Conservation (phyloP, 169 alveolate species). For the Prorocentrum cordatum region DNA sequence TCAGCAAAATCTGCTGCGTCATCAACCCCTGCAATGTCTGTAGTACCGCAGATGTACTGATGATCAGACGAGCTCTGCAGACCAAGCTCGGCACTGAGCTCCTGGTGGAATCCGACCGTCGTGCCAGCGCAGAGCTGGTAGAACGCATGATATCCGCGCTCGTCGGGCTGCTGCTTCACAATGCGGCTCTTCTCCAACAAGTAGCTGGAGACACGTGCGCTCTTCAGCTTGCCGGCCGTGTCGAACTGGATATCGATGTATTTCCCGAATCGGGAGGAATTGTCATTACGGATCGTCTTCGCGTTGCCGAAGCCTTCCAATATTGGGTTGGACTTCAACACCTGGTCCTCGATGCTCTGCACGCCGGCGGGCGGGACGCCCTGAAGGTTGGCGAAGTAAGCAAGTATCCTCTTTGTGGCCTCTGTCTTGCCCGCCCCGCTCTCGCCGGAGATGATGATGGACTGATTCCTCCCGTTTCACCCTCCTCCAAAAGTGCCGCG, state of each 20-base stretch:
- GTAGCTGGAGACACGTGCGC: conserved; percentile 44
- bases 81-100: too few species aligned
- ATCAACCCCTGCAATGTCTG: background rate
- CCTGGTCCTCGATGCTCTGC: conserved; percentile 58
- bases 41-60: background rate
- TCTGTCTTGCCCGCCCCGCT: conserved; percentile 99
- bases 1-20: background rate
- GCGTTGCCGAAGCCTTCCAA: conserved; percentile 88
- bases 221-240: conserved; percentile 33
- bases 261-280: conserved; percentile 88
- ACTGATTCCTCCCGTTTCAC: too few species aligned
- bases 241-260: conserved; percentile 80
- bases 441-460: conserved; percentile 86
- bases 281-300: conserved; percentile 83
- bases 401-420: conserved; percentile 82
- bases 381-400: conserved; percentile 64
- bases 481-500: too few species aligned
- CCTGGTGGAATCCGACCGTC: too few species aligned
- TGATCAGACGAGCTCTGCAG: too few species aligned
- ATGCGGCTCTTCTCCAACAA: conserved; percentile 50
- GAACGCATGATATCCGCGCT: conserved; percentile 39
- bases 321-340: conserved; percentile 82
- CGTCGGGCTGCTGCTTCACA: conserved; percentile 47
- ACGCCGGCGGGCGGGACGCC: background rate
- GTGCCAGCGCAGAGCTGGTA: conserved; percentile 68